Evolutionary conservation across 768 basidiomycete species (phyloP).

Genomic region (Hortiboletus flavorubellus): DNA sequence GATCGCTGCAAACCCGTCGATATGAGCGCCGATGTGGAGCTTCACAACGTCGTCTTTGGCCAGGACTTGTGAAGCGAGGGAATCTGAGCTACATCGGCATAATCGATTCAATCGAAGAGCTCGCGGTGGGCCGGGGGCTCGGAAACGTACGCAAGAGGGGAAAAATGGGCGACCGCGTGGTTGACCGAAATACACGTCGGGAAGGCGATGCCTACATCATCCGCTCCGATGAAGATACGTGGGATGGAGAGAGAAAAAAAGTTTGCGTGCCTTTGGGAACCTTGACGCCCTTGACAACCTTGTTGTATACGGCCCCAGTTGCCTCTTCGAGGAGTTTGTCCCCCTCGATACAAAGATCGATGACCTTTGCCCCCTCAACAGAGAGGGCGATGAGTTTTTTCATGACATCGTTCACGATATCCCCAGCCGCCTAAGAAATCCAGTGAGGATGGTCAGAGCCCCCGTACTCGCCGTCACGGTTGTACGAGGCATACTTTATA

Average conservation of each 20-base stretch:
- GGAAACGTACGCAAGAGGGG: constrained; percentile 79
- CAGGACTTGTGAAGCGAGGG: constrained; percentile 62
- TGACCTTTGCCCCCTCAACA: constrained; percentile 79
- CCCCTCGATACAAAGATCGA: constrained; percentile 90
- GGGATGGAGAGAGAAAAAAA: neutral
- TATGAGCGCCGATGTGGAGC: constrained; percentile 93
- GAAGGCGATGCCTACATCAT: constrained; percentile 78
- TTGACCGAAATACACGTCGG: constrained; percentile 93
- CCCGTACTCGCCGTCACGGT: constrained; percentile 13
- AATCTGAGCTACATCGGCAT: constrained; percentile 57
- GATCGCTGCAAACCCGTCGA: constrained; percentile 95
- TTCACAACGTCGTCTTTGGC: constrained; percentile 92
- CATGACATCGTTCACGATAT: constrained; percentile 81
- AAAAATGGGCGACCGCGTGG: constrained; percentile 94
- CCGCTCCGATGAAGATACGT: constrained; percentile 4
- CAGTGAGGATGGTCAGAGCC: constrained; percentile 6
- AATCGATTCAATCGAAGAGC: constrained; percentile 27
- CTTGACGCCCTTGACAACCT: constrained; percentile 83
- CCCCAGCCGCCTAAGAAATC: constrained; percentile 71
- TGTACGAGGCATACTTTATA: constrained; percentile 61
- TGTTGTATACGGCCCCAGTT: constrained; percentile 85
- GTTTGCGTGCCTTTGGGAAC: constrained; percentile 72
- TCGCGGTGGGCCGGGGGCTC: neutral
- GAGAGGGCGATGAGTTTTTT: constrained; percentile 77
- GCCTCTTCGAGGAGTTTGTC: constrained; percentile 91